Conservation (phyloP, 805 yeast species). For the Hanseniaspora meyeri region DNA sequence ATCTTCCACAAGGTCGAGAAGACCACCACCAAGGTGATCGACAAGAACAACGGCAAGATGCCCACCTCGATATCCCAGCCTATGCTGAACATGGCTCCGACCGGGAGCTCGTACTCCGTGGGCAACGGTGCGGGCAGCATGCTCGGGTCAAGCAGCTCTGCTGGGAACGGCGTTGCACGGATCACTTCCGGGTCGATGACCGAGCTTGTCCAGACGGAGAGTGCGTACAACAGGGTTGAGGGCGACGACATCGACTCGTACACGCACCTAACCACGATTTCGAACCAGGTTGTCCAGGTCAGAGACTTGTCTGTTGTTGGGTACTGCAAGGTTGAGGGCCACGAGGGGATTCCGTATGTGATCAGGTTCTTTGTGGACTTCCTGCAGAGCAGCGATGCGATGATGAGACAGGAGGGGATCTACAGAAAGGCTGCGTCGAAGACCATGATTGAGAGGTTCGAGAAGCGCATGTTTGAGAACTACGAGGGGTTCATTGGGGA, state of each 20-base stretch:
- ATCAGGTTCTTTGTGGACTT: conserved; percentile 59
- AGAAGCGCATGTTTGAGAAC: conserved; percentile 20
- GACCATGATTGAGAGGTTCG: conserved; percentile 31
- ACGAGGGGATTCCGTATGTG: conserved; percentile 49
- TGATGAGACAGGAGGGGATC: conserved; percentile 64
- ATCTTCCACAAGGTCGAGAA: conserved; percentile 17
- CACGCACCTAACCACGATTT: not conserved
- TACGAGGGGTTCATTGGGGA: conserved; percentile 26
- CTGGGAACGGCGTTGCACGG: not conserved
- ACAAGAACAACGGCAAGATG: conserved; percentile 4
- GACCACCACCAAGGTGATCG: not conserved
- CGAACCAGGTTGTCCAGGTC: not conserved
- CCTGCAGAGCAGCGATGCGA: conserved; percentile 58
- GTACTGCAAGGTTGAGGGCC: conserved; percentile 50
- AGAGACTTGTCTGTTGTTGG: conserved; percentile 41
- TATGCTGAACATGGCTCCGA: not conserved
- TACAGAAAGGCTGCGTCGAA: conserved; percentile 82
- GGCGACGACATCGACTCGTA: not conserved
- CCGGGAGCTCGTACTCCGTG: not conserved
- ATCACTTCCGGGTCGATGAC: not conserved
- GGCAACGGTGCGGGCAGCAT: not conserved
- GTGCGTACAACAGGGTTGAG: not conserved
- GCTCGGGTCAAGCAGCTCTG: not conserved
- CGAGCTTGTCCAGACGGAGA: not conserved
- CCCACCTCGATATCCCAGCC: conserved; percentile 5